phyloP scores from a whole-genome alignment of 441 rosid species.

The Corymbia citriodora region DNA sequence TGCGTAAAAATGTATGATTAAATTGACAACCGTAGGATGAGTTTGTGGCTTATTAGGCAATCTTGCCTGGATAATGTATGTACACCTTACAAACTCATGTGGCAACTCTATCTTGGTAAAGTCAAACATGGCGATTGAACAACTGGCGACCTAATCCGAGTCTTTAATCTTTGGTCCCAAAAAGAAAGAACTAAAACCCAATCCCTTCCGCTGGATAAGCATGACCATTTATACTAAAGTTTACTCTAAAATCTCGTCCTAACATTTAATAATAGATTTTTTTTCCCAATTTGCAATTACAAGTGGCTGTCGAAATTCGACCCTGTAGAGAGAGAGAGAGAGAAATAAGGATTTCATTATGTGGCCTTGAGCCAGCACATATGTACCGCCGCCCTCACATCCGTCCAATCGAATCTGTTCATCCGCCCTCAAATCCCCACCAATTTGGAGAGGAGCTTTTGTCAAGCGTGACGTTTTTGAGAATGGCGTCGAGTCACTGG shows the following conservation, averaged over 20 bases:
- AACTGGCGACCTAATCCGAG: neutral
- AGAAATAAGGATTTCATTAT: neutral
- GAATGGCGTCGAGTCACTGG: neutral
- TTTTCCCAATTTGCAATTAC: neutral
- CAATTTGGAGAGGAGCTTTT: neutral
- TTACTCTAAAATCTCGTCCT: neutral
- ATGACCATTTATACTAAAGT: neutral
- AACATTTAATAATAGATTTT: neutral
- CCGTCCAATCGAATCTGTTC: neutral
- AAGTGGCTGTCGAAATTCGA: neutral
- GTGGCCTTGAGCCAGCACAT: neutral
- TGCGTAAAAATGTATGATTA: neutral
- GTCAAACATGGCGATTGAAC: neutral
- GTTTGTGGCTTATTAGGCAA: accelerated
- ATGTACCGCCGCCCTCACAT: neutral
- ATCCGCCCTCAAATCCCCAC: neutral
- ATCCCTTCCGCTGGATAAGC: neutral
- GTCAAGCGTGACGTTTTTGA: neutral
- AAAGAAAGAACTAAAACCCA: neutral
- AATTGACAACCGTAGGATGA: neutral
- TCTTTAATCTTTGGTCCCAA: neutral
- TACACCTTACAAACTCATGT: neutral
- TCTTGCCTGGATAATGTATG: neutral
- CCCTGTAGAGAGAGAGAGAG: neutral
- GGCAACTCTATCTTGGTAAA: neutral